These are phyloP conservation scores for Sporodiniella umbellata DNA, from an alignment of 371 early-diverging fungal species.

Conservation along the genomic window DNA sequence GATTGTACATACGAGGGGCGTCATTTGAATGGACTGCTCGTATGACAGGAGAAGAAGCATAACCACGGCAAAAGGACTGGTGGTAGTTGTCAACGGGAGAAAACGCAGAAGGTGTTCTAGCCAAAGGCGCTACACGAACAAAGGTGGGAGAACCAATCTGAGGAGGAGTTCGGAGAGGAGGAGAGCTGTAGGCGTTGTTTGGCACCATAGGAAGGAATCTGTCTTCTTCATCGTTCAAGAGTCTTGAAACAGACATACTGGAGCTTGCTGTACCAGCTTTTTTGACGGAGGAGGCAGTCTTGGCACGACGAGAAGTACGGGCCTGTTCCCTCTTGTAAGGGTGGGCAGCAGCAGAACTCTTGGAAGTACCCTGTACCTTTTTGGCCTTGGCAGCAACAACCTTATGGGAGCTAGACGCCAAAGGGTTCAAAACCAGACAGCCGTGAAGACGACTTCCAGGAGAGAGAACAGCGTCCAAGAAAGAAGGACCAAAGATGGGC, in stretches of 20 bases:
- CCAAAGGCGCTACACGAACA: neutral
- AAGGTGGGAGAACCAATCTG: neutral
- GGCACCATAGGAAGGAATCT: neutral
- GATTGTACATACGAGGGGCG: neutral
- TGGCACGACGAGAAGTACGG: neutral
- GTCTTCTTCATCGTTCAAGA: constrained; percentile 20
- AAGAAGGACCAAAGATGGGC: constrained; percentile 60
- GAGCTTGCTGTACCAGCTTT: constrained; percentile 7
- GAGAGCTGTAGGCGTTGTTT: constrained; percentile 4
- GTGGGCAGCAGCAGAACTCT: neutral
- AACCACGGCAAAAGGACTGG: neutral
- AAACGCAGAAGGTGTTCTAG: neutral
- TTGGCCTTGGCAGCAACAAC: constrained; percentile 1
- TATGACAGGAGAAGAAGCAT: constrained; percentile 3
- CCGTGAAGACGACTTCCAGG: constrained; percentile 52
- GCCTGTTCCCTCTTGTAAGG: neutral
- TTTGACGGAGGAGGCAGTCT: neutral
- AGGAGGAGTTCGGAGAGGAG: neutral
- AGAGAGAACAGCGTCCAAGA: constrained; percentile 48
- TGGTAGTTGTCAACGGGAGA: neutral
- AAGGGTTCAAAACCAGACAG: constrained; percentile 38
- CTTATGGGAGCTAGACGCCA: neutral
- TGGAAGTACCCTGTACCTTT: neutral
- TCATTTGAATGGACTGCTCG: constrained; percentile 5
- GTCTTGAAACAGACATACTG: constrained; percentile 31